phyloP scores from a whole-genome alignment of 2,329 filamentous ascomycete genomes.

The Colletotrichum sp. region DNA sequence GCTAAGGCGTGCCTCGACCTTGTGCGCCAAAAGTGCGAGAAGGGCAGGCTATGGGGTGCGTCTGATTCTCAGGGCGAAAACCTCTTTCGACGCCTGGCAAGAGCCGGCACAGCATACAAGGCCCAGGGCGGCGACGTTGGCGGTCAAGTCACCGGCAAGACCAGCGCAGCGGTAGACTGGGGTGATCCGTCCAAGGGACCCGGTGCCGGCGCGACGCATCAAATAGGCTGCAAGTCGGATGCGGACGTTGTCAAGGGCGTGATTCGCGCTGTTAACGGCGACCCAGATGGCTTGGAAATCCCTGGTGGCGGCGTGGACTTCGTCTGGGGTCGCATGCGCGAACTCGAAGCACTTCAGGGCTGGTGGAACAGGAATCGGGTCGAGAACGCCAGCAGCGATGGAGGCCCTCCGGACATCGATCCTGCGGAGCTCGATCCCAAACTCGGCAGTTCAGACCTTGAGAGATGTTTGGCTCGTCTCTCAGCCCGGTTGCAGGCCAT shows the following conservation, averaged over 20 bases:
- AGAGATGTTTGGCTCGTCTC: conserved; percentile 50
- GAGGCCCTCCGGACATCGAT: conserved; percentile 35
- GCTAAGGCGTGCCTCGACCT: conserved; percentile 90
- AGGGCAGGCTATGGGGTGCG: conserved; percentile 84
- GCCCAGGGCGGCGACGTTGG: conserved; percentile 62
- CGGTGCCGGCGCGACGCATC: conserved; percentile 59
- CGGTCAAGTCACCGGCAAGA: conserved; percentile 61
- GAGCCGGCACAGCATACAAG: conserved; percentile 66
- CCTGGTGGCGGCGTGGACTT: conserved; percentile 68
- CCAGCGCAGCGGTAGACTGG: conserved; percentile 85
- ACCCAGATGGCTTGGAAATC: conserved; percentile 61
- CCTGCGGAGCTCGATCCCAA: conserved; percentile 30
- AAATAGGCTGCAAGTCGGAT: conserved; percentile 63
- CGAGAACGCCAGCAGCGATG: conserved; percentile 34
- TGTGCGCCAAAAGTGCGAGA: conserved; percentile 94
- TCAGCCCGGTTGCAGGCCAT: conserved; percentile 58
- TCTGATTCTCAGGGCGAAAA: conserved; percentile 82
- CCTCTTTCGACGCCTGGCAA: conserved; percentile 81
- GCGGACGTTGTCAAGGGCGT: conserved; percentile 61
- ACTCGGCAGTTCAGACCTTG: conserved; percentile 38
- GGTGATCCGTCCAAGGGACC: conserved; percentile 72
- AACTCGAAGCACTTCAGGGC: conserved; percentile 68
- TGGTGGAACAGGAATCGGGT: conserved; percentile 69
- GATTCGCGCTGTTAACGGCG: conserved; percentile 64
- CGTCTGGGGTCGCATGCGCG: conserved; percentile 69